phyloP scores from a whole-genome alignment of 176 grass and related monocot genomes.

The Panicum miliaceum region DNA sequence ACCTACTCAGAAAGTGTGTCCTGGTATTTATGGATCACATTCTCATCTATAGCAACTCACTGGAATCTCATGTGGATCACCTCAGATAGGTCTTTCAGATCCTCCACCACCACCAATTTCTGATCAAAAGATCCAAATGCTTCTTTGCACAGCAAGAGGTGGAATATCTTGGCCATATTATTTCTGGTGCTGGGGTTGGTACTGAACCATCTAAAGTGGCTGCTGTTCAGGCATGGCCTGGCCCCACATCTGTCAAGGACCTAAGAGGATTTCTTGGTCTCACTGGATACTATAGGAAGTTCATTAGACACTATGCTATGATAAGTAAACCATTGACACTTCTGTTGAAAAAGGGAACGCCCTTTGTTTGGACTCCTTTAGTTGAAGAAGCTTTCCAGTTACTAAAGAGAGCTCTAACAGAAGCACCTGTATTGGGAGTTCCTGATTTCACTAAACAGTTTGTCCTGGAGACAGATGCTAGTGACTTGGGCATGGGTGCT shows the following conservation, averaged over 20 bases:
- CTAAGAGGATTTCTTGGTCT: rapidly evolving
- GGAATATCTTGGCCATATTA: neutral
- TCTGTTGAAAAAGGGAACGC: rapidly evolving
- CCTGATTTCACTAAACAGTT: neutral
- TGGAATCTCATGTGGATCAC: neutral
- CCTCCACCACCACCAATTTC: neutral
- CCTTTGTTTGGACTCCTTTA: rapidly evolving
- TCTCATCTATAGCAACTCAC: neutral
- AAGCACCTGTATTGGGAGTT: rapidly evolving
- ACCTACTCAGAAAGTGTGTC: rapidly evolving
- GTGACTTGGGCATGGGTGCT: neutral
- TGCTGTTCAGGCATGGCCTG: neutral
- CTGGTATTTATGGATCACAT: neutral
- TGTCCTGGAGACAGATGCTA: neutral
- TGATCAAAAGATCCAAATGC: neutral
- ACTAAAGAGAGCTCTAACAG: rapidly evolving
- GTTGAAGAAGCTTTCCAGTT: neutral
- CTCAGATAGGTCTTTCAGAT: rapidly evolving
- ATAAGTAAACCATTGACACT: neutral
- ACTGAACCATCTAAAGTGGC: rapidly evolving
- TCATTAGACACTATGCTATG: neutral
- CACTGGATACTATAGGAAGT: neutral
- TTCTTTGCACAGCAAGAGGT: neutral
- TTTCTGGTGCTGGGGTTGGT: rapidly evolving
- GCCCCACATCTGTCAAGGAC: rapidly evolving